Conservation (phyloP, 345 rosid species). For the Punica granatum region DNA sequence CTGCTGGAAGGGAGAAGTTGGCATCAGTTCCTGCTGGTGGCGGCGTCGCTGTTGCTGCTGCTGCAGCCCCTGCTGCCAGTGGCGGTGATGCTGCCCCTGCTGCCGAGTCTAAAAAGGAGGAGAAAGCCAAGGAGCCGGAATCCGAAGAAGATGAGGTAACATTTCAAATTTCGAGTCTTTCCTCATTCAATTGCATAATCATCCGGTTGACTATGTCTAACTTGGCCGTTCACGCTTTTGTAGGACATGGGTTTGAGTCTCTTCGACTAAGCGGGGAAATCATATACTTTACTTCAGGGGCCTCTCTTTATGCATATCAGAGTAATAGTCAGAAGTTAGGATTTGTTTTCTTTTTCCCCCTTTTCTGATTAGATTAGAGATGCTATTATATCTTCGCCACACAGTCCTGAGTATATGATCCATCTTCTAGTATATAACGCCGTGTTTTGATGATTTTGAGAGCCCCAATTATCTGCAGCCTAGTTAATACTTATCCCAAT, state of each 20-base stretch:
- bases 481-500: too few species aligned
- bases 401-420: too few species aligned
- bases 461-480: too few species aligned
- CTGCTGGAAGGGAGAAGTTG: slow-evolving; percentile 64
- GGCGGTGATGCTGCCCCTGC: slow-evolving; percentile 39
- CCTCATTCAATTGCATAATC: too few species aligned
- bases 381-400: too few species aligned
- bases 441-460: too few species aligned
- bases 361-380: too few species aligned
- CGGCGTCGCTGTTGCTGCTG: slow-evolving; percentile 43
- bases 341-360: too few species aligned
- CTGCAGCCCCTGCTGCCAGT: slow-evolving; percentile 33
- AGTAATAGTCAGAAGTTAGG: neutral
- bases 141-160: slow-evolving; percentile 60
- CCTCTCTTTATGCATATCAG: neutral
- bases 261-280: slow-evolving; percentile 35
- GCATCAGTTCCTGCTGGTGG: slow-evolving; percentile 72
- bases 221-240: slow-evolving; percentile 4
- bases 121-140: slow-evolving; percentile 66
- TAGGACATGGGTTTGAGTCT: slow-evolving; percentile 87
- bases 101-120: slow-evolving; percentile 55
- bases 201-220: neutral
- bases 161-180: neutral
- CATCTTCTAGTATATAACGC: too few species aligned
- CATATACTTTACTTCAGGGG: neutral